These are phyloP conservation scores for Amylocarpus encephaloides DNA, from an alignment of 2,329 filamentous ascomycete genomes.

Conservation along the genomic window DNA sequence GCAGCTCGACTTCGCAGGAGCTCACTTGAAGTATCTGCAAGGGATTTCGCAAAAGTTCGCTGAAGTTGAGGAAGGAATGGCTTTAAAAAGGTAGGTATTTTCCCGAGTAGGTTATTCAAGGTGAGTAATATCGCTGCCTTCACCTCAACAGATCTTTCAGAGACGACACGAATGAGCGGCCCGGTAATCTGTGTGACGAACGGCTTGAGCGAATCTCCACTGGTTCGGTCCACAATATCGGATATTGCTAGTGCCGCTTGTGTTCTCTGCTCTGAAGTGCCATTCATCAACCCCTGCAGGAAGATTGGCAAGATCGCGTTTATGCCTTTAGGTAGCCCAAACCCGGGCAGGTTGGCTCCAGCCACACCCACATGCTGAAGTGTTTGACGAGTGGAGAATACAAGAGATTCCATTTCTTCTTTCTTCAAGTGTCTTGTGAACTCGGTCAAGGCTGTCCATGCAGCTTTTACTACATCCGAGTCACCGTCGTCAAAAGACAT, in stretches of 20 bases:
- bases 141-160: constrained; percentile 91
- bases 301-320: constrained; percentile 95
- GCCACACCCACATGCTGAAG: constrained; percentile 83
- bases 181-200: constrained; percentile 98
- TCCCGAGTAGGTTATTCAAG: constrained; percentile 90
- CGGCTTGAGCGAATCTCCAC: constrained; percentile 78
- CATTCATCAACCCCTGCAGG: constrained; percentile 96
- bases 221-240: constrained; percentile 90
- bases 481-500: constrained; percentile 90
- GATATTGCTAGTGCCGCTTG: constrained; percentile 90
- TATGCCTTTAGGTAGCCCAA: constrained; percentile 91
- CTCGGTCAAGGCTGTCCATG: constrained; percentile 80
- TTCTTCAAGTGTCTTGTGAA: constrained; percentile 88
- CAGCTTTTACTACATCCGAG: constrained; percentile 74
- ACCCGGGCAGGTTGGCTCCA: constrained; percentile 79
- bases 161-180: constrained; percentile 94
- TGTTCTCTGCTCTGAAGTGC: constrained; percentile 83
- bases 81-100: constrained; percentile 92
- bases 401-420: constrained; percentile 95
- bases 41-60: constrained; percentile 90
- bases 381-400: constrained; percentile 77
- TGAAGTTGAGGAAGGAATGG: constrained; percentile 96
- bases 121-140: constrained; percentile 92
- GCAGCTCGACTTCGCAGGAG: constrained; percentile 80
- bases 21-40: constrained; percentile 90